Evolutionary conservation across 1,139 yeast genomes (phyloP).

Genomic region (Taphrina deformans): DNA sequence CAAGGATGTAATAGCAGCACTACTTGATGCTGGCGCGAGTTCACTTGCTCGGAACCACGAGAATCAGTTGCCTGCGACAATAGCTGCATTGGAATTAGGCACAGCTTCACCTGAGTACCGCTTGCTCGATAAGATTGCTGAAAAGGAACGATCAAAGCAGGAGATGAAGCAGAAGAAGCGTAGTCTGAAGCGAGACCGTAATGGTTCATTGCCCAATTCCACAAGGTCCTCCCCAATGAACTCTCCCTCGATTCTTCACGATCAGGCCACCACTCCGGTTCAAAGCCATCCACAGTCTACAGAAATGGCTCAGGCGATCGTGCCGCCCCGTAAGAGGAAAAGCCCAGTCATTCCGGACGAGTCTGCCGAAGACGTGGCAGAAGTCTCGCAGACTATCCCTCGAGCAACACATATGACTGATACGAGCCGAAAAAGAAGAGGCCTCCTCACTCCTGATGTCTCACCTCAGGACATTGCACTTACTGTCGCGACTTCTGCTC

Average conservation of each 20-base stretch:
- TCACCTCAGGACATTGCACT: not conserved
- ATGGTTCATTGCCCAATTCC: not conserved
- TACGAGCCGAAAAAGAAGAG: not conserved
- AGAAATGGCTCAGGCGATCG: not conserved
- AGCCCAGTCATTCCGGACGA: not conserved
- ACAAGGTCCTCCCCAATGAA: not conserved
- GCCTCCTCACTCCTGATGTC: not conserved
- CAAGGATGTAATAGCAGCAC: constrained; percentile 16
- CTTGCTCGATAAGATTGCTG: not conserved
- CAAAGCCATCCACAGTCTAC: not conserved
- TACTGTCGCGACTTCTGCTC: not conserved
- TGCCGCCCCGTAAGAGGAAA: not conserved
- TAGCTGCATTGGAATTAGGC: constrained; percentile 1
- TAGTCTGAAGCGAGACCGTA: not conserved
- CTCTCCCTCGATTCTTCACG: not conserved
- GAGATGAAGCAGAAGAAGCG: not conserved
- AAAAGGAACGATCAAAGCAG: constrained; percentile 1
- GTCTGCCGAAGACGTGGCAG: not conserved
- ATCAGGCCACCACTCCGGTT: not conserved
- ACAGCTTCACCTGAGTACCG: not conserved
- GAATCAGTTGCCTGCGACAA: not conserved
- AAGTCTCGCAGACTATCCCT: not conserved
- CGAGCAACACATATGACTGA: not conserved
- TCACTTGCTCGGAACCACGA: not conserved
- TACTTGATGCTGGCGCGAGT: constrained; percentile 29